These are phyloP conservation scores for Anthracocystis walkeri DNA, from an alignment of 1,284 basidiomycete species.

Conservation along the genomic window DNA sequence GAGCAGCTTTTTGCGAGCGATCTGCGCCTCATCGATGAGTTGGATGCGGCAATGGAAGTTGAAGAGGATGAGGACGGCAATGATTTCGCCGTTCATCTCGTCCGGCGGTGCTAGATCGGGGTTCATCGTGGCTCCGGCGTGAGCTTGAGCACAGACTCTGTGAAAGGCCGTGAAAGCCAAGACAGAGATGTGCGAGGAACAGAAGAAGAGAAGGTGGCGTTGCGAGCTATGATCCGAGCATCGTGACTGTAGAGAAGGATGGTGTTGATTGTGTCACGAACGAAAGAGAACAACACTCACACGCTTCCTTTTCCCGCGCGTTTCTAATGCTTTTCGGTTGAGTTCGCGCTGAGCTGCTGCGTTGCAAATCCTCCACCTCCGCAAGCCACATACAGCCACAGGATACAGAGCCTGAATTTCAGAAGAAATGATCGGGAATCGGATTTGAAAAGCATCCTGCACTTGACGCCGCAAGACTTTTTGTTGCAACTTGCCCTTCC, in stretches of 20 bases:
- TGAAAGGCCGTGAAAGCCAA: background rate
- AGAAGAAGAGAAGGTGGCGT: background rate
- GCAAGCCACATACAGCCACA: no score
- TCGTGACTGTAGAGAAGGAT: background rate
- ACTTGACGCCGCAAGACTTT: conserved; percentile 2
- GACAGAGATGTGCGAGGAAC: background rate
- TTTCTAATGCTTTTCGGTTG: background rate
- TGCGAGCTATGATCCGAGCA: conserved; percentile 1
- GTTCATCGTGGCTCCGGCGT: conserved; percentile 16
- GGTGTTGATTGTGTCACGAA: background rate
- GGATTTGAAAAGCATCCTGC: conserved; percentile 9
- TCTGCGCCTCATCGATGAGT: conserved; percentile 38
- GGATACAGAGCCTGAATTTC: background rate
- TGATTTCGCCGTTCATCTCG: conserved; percentile 44
- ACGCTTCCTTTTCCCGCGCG: background rate
- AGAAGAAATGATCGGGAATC: conserved; percentile 24
- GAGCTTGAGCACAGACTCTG: background rate
- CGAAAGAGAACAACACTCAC: background rate
- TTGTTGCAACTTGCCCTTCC: conserved; percentile 2
- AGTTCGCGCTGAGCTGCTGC: background rate
- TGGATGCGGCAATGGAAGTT: conserved; percentile 50
- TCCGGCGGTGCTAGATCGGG: conserved; percentile 26
- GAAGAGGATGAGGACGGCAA: conserved; percentile 51
- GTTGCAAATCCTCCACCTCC: conserved; percentile 27
- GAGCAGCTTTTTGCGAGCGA: conserved; percentile 34